Conservation (phyloP, 2,329 filamentous ascomycete species). For the Neofusicoccum sp. region DNA sequence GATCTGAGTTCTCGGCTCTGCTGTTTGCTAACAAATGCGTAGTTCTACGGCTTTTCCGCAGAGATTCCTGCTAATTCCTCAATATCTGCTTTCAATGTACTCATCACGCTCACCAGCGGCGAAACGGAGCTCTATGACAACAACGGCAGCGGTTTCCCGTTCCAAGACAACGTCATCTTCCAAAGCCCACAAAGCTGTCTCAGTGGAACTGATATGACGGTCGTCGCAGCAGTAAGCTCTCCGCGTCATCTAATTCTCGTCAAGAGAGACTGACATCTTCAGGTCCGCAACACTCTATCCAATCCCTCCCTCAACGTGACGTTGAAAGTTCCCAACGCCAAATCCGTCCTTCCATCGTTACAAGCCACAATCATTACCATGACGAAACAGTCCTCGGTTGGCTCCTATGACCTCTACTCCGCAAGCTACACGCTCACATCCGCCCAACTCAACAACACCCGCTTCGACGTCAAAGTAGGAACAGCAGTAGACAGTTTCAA, state of each 20-base stretch:
- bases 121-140: constrained; percentile 55
- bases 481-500: not conserved
- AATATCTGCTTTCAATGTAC: constrained; percentile 63
- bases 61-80: constrained; percentile 60
- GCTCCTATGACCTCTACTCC: constrained; percentile 32
- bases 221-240: constrained; percentile 29
- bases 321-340: constrained; percentile 29
- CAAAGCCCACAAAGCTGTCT: constrained; percentile 62
- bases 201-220: constrained; percentile 26
- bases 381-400: constrained; percentile 30
- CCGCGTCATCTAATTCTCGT: not conserved
- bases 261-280: not conserved
- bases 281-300: constrained; percentile 26
- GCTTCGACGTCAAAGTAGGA: constrained; percentile 8
- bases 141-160: constrained; percentile 58
- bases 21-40: not conserved
- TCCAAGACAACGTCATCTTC: constrained; percentile 59
- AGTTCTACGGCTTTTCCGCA: constrained; percentile 37
- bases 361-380: constrained; percentile 30
- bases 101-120: constrained; percentile 54
- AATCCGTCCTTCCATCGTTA: constrained; percentile 30
- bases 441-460: not conserved
- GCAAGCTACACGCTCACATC: constrained; percentile 27
- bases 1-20: not conserved
- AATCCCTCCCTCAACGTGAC: constrained; percentile 27